Base-by-base conservation (phyloP, 768 basidiomycete genomes). In the Sporobolomyces phaffii region DNA sequence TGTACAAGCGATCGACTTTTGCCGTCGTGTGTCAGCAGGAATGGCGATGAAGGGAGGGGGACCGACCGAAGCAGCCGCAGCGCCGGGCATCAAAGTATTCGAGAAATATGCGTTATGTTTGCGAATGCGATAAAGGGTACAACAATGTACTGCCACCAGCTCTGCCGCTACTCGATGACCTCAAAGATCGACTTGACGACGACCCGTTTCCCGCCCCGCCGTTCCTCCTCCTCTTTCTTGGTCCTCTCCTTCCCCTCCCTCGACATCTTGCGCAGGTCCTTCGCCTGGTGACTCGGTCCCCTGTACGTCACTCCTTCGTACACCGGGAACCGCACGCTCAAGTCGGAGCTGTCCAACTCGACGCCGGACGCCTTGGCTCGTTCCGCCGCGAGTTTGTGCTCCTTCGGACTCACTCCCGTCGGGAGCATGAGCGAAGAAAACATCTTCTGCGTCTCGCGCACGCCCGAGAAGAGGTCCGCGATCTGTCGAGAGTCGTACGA, bases 341-440 rank as follows among this genome's bases (percentile, higher is more conserved):
- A 34, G 36, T 69, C 68, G 13, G 62, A 64, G 24, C 26, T 29
- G 48, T 69, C 68, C 44, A 70, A 50, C 49, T 62, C 69, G 51
- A 66, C 61, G 22, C 61, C 64, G 6, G 41, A 36, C 31, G 49
- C 15, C 5, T 34, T 18, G 14, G 64, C 64, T 2, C 52, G 57
- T 24, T 43, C 36, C 11, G 53, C 58, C 17, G 69, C 69, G 4
- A 5, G 41, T 2, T 26, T 22, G 45, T 64, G 31, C n/a, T 56
- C 70, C 26, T 38, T 50, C 14, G n/a, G 15, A 5, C 48, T 40
- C 20, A 71, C 54, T 8, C 70, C 70, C 14, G 62, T 47, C 29
- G 70, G 70, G n/a, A 71, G 50, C n/a, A 44, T 45, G 52, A 71
- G 26, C 14, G 52, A 36, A 20, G 62, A 64, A 54, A 71, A 71